Conservation (phyloP, 768 basidiomycete species). For the Phanerochaete carnosa region DNA sequence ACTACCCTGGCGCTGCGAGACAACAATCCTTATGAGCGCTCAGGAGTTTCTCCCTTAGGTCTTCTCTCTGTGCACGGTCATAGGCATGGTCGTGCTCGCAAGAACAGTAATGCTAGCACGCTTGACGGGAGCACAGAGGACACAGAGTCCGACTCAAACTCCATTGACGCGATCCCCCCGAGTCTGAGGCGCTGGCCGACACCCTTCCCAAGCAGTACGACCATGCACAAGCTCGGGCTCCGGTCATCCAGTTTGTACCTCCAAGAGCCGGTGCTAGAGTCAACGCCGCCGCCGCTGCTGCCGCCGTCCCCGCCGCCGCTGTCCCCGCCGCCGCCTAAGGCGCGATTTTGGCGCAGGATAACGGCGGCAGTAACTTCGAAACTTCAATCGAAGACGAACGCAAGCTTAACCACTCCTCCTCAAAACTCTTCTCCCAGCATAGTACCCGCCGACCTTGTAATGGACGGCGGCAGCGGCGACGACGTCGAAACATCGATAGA, state of each 20-base stretch:
- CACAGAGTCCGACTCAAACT: conserved; percentile 28
- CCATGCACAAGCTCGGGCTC: conserved; percentile 14
- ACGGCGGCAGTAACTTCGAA: no score
- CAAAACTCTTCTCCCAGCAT: no score
- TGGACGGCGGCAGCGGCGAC: no score
- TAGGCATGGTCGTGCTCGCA: conserved; percentile 43
- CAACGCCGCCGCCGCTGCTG: no score
- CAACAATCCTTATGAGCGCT: conserved; percentile 59
- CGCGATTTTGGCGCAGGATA: no score
- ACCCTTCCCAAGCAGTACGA: conserved; percentile 27
- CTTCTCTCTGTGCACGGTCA: conserved; percentile 42
- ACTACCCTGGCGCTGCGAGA: conserved; percentile 59
- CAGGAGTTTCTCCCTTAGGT: conserved; percentile 48
- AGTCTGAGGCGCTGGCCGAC: conserved; percentile 35
- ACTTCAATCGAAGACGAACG: no score
- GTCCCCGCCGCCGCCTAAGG: no score
- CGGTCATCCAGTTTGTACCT: conserved; percentile 13
- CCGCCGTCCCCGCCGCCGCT: no score
- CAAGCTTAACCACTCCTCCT: no score
- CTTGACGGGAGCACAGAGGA: conserved; percentile 47
- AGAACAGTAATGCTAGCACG: conserved; percentile 52
- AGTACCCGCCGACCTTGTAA: no score
- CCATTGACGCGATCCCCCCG: conserved; percentile 13
- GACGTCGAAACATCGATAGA: no score
- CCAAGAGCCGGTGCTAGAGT: neutral